A percentile compares a stretch with the other conserved stretches of the same genome.
Conservation (phyloP, 768 basidiomycete genomes). For the Tubosaeta sp. region DNA sequence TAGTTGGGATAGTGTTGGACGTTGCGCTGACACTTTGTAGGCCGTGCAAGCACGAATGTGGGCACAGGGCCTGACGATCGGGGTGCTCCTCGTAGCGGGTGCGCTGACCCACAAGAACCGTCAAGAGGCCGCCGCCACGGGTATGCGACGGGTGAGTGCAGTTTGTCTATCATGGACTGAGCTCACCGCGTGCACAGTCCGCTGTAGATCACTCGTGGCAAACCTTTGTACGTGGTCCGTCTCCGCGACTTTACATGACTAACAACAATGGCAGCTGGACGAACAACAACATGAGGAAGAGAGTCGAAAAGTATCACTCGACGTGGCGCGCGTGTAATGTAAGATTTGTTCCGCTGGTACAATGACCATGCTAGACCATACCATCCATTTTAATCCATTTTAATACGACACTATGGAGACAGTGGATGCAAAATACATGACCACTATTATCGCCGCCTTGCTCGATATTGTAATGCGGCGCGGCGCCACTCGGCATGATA, state of each 20-base stretch:
- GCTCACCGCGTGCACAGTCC: constrained; percentile 9
- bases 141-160: constrained; percentile 20
- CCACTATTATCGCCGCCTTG: too few species aligned
- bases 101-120: constrained; percentile 54
- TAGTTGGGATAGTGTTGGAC: too few species aligned
- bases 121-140: constrained; percentile 31
- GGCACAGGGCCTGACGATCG: constrained; percentile 80
- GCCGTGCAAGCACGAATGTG: constrained; percentile 87
- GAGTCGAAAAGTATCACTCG: constrained; percentile 10
- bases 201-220: constrained; percentile 27
- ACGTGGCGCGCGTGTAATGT: not conserved
- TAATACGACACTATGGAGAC: too few species aligned
- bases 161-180: too few species aligned
- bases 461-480: too few species aligned
- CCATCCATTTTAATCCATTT: not conserved
- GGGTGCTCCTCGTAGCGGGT: constrained; percentile 49
- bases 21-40: constrained; percentile 32
- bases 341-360: not conserved
- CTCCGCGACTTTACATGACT: not conserved
- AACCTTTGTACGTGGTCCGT: constrained; percentile 19
- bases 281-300: constrained; percentile 26
- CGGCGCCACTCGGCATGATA: too few species aligned
- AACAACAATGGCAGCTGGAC: constrained; percentile 19
- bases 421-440: too few species aligned
- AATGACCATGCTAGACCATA: not conserved